Evolutionary conservation across 1,139 yeast genomes (phyloP).

Genomic region (Hyphopichia wangnamkhiaoensis): DNA sequence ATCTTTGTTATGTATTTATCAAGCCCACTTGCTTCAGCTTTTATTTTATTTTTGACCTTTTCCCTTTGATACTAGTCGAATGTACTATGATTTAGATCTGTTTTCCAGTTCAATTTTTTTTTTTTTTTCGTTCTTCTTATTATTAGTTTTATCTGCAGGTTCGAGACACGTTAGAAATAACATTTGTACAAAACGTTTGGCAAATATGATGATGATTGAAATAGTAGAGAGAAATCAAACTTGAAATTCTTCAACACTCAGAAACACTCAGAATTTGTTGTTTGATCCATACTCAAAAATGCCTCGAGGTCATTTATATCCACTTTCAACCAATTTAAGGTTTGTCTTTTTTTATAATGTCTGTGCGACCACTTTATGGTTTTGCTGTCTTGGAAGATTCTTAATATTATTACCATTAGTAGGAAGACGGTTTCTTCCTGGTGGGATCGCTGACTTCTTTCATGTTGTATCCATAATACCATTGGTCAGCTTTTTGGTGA

Average conservation of each 20-base stretch:
- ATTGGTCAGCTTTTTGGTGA: constrained; percentile 25
- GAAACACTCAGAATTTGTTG: not conserved
- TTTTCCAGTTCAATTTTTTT: too few species aligned
- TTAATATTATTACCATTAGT: constrained; percentile 58
- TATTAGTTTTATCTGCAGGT: not conserved
- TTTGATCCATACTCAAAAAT: too few species aligned
- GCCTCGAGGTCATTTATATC: constrained; percentile 24
- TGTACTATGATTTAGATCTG: not conserved
- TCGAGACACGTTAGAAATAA: not conserved
- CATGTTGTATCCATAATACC: constrained; percentile 45
- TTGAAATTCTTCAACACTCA: not conserved
- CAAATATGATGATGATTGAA: too few species aligned
- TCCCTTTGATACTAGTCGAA: not conserved
- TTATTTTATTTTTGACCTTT: not conserved
- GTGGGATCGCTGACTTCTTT: constrained; percentile 69
- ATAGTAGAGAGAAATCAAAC: not conserved
- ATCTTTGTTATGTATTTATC: too few species aligned
- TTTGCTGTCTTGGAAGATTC: constrained; percentile 53
- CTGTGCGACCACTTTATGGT: constrained; percentile 48
- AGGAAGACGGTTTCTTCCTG: constrained; percentile 62
- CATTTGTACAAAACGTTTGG: too few species aligned
- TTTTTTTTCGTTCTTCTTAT: not conserved
- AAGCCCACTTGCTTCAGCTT: too few species aligned
- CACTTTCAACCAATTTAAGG: constrained; percentile 32
- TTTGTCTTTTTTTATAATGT: constrained; percentile 37